phyloP scores from a whole-genome alignment of 768 basidiomycete species.

The Hygrocybe punicea region DNA sequence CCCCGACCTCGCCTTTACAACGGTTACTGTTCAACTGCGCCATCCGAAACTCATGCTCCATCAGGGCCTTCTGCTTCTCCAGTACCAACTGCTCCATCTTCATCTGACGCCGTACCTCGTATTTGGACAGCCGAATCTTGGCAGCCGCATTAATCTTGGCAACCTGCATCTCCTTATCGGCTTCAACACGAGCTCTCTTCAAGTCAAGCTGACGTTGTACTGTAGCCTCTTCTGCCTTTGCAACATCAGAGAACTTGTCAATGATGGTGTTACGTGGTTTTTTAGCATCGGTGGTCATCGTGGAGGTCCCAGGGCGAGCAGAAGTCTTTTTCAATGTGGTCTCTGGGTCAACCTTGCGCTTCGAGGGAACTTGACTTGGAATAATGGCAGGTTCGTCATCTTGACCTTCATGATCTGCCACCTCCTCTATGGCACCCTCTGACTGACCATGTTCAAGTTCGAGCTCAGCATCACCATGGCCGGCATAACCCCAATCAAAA shows the following conservation, averaged over 20 bases:
- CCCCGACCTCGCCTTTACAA: too few species aligned
- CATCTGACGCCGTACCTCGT: background rate
- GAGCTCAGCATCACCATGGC: background rate
- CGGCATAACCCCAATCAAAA: background rate
- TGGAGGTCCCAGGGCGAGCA: slow-evolving; percentile 5
- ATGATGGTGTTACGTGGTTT: background rate
- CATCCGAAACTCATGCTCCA: background rate
- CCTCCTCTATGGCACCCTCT: background rate
- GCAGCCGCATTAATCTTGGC: slow-evolving; percentile 1
- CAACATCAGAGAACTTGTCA: slow-evolving; percentile 10
- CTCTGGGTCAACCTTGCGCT: slow-evolving; percentile 1
- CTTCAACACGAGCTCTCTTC: slow-evolving; percentile 4
- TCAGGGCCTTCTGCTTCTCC: background rate
- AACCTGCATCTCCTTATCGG: background rate
- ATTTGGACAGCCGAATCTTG: background rate
- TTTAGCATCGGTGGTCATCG: background rate
- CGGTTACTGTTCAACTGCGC: background rate
- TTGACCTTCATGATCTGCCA: background rate
- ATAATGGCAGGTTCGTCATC: background rate
- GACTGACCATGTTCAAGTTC: background rate
- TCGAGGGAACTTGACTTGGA: background rate
- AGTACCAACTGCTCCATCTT: background rate
- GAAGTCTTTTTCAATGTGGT: slow-evolving; percentile 8
- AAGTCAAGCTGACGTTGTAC: slow-evolving; percentile 8
- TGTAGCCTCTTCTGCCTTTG: slow-evolving; percentile 12